Conservation (phyloP, 495 filamentous ascomycete species). For the Trichoderma parareesei region DNA sequence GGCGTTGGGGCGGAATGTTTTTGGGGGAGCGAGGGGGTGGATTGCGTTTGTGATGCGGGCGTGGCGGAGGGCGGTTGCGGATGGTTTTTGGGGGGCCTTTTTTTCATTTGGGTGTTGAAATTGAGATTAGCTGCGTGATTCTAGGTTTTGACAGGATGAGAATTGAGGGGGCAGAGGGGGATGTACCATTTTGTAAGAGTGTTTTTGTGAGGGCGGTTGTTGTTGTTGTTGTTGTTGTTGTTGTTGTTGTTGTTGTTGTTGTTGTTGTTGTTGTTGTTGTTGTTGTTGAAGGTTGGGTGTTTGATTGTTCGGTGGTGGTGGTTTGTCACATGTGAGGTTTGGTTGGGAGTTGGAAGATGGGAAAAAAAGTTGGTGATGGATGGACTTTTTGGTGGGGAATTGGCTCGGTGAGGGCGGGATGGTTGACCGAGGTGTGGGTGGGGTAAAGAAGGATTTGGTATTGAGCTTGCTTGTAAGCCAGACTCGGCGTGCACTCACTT, state of each 20-base stretch:
- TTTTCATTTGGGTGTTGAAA: conserved; percentile 10
- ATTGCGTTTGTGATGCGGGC: conserved; percentile 25
- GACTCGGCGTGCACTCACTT: not conserved
- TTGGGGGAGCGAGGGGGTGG: conserved; percentile 29
- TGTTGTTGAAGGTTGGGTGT: no score
- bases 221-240: no score
- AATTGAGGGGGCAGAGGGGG: not conserved
- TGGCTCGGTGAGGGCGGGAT: not conserved
- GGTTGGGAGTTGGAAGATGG: not conserved
- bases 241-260: no score
- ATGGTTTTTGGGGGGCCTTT: conserved; percentile 17
- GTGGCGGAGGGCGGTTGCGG: conserved; percentile 25
- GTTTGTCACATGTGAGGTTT: not conserved
- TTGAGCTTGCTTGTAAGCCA: not conserved
- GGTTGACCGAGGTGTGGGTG: conserved; percentile 6
- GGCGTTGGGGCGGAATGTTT: conserved; percentile 34
- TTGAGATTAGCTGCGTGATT: not conserved
- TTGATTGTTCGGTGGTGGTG: not conserved
- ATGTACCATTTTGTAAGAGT: conserved; percentile 8
- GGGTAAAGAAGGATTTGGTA: not conserved
- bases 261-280: no score
- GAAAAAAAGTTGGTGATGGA: conserved; percentile 2
- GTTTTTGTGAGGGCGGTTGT: no score
- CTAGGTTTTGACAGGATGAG: not conserved
- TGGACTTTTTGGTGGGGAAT: not conserved